Evolutionary conservation across 1,284 basidiomycete genomes (phyloP), one percentile per base, ranked within the genome.

Genomic region (Apiotrichum mycotoxinovorans): DNA sequence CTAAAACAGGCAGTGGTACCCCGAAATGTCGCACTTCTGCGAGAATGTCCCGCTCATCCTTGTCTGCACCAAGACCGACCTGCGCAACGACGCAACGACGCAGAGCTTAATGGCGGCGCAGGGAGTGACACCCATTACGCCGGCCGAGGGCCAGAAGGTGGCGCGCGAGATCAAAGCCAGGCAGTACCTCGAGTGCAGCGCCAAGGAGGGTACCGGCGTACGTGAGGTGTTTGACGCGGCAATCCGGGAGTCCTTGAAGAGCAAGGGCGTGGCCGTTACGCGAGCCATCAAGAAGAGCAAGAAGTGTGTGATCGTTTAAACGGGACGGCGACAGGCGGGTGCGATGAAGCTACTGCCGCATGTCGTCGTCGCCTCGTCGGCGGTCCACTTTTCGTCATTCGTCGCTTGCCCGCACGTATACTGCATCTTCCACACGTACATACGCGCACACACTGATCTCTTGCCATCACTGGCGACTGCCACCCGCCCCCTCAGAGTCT

Each of bases 11-110:
- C n/a, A 95, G 91, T 98, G 95, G 95, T 91, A 87, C 77, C 93
- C 94, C 27, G 95, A 99, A 79, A 91, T 98, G 58, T 87, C 90
- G 40, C 96, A 98, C 77, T 98, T 98, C 72, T 97, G 93, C 80
- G 90, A 94, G 73, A 86, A 85, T 65, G 91, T 92, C 7, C 96
- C 95, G 1, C 82, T 95, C 61, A 85, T 98, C 66, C 83, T 98
- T 30, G 90, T 99, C 48, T 94, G 86, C 26, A 92, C 92, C 51
- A 98, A 99, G 81, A 93, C 82, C 52, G 94, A 99, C 77, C 81
- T 98, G 42, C 86, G 96, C 54, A 78, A 82, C 48, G 95, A 98
- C 77, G 85, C 88, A 27, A 87, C 89, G 66, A 94, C 92, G 42
- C 82, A 87, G 62, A 85, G 89, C n/a, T 90, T 98, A 84, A 84